phyloP scores from a whole-genome alignment of 805 yeast genomes.

The Spathaspora arborariae region DNA sequence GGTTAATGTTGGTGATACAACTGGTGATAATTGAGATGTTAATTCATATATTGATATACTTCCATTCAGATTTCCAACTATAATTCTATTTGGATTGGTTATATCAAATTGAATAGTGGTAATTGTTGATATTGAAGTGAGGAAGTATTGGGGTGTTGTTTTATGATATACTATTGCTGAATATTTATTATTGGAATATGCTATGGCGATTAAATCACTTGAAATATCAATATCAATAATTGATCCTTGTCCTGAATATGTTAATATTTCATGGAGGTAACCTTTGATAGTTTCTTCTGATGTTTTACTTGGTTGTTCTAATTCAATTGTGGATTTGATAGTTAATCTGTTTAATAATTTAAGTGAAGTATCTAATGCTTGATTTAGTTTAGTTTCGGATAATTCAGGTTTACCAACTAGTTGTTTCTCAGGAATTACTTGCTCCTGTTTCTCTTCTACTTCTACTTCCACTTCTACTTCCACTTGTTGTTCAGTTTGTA shows the following conservation, averaged over 20 bases:
- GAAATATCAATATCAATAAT: slow-evolving; percentile 32
- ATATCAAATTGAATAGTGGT: slow-evolving; percentile 38
- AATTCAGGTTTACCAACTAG: not conserved
- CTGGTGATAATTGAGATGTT: not conserved
- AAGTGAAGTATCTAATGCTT: slow-evolving; percentile 19
- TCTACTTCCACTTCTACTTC: slow-evolving; percentile 1
- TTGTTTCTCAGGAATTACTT: not conserved
- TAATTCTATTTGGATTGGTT: slow-evolving; percentile 33
- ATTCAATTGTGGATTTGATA: slow-evolving; percentile 3
- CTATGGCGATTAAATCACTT: slow-evolving; percentile 1
- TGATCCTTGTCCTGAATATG: not conserved
- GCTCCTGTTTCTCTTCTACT: not conserved
- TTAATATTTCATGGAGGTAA: not conserved
- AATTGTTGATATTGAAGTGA: slow-evolving; percentile 39
- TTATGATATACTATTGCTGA: not conserved
- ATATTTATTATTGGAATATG: not conserved
- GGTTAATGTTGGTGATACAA: slow-evolving; percentile 6
- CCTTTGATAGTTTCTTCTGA: not conserved
- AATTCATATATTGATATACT: slow-evolving; percentile 50
- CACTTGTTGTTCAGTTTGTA: slow-evolving; percentile 12
- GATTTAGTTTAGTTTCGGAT: slow-evolving; percentile 16
- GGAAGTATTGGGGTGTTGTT: slow-evolving; percentile 25
- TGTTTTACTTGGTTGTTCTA: not conserved
- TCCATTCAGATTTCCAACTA: slow-evolving; percentile 51
- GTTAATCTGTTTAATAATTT: slow-evolving; percentile 19